Percentiles rank a stretch among this genome's conserved stretches.
These are phyloP conservation scores for Rhodosporidiobolus sp. DNA, from an alignment of 768 basidiomycete genomes.

Conservation along the genomic window DNA sequence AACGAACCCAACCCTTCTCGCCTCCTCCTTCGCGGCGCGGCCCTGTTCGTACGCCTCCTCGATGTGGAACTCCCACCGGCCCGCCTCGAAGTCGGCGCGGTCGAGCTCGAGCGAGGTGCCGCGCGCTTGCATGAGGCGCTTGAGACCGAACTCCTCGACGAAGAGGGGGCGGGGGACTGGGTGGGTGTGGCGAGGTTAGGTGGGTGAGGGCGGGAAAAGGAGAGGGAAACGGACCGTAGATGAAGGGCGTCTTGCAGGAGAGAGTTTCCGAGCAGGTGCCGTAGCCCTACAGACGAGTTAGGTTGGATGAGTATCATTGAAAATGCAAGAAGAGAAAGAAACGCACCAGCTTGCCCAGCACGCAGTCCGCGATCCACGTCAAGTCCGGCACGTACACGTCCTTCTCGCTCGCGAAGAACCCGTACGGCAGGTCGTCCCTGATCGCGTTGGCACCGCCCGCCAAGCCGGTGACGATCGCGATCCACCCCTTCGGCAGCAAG, in stretches of 20 bases:
- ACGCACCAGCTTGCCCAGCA: slow-evolving; percentile 69
- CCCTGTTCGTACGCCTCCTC: slow-evolving; percentile 60
- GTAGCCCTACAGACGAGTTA: slow-evolving; percentile 59
- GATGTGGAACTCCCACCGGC: slow-evolving; percentile 32
- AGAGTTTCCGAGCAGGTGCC: slow-evolving; percentile 78
- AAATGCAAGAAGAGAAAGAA: too few species aligned
- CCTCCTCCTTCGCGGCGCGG: slow-evolving; percentile 47
- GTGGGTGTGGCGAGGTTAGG: not conserved
- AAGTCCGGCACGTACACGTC: slow-evolving; percentile 81
- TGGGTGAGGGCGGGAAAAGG: not conserved
- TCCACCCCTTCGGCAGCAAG: slow-evolving; percentile 69
- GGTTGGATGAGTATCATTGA: not conserved
- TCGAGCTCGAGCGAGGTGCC: slow-evolving; percentile 69
- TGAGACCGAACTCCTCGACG: slow-evolving; percentile 74
- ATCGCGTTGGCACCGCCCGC: slow-evolving; percentile 55
- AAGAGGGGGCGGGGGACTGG: slow-evolving; percentile 73
- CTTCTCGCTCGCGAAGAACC: slow-evolving; percentile 70
- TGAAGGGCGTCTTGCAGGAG: slow-evolving; percentile 70
- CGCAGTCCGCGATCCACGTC: slow-evolving; percentile 67
- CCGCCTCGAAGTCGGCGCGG: slow-evolving; percentile 51
- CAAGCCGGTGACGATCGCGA: slow-evolving; percentile 74
- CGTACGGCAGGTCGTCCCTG: slow-evolving; percentile 60
- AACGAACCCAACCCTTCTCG: slow-evolving; percentile 46
- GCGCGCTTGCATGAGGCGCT: slow-evolving; percentile 60
- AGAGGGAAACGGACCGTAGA: slow-evolving; percentile 58